A percentile compares a stretch with the other conserved stretches of the same genome.
phyloP scores from a whole-genome alignment of 768 basidiomycete species.

The Coprinellus micaceus region DNA sequence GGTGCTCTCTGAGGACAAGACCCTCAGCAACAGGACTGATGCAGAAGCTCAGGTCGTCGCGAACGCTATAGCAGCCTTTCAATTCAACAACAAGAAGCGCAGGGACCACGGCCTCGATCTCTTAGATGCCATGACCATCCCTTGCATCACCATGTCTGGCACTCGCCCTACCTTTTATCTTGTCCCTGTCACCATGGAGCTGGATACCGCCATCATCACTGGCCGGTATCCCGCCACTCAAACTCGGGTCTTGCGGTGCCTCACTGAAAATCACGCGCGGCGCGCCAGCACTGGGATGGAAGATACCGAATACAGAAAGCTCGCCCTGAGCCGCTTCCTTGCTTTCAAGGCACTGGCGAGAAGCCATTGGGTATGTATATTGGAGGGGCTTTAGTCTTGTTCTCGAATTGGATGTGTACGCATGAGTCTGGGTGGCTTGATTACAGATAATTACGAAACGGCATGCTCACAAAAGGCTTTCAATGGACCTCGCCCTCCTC shows the following conservation, averaged over 20 bases:
- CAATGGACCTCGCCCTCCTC: constrained; percentile 1
- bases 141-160: constrained; percentile 31
- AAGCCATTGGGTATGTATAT: too few species aligned
- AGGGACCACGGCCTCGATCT: constrained; percentile 9
- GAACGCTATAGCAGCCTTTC: constrained; percentile 27
- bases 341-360: too few species aligned
- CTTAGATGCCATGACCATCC: constrained; percentile 25
- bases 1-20: constrained; percentile 1
- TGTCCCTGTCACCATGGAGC: constrained; percentile 27
- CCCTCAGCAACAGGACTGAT: constrained; percentile 12
- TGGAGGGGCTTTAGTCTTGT: too few species aligned
- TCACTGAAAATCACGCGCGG: too few species aligned
- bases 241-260: too few species aligned
- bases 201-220: constrained; percentile 22
- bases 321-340: too few species aligned
- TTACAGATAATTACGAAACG: too few species aligned
- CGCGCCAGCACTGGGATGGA: too few species aligned
- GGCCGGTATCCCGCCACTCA: too few species aligned
- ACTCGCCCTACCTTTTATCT: constrained; percentile 32
- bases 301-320: too few species aligned
- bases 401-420: too few species aligned
- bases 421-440: too few species aligned
- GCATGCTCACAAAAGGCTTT: constrained; percentile 4
- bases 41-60: constrained; percentile 23
- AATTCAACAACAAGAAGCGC: constrained; percentile 25